phyloP scores from a whole-genome alignment of 306 rosid species.

The Dalbergia cochinchinensis region DNA sequence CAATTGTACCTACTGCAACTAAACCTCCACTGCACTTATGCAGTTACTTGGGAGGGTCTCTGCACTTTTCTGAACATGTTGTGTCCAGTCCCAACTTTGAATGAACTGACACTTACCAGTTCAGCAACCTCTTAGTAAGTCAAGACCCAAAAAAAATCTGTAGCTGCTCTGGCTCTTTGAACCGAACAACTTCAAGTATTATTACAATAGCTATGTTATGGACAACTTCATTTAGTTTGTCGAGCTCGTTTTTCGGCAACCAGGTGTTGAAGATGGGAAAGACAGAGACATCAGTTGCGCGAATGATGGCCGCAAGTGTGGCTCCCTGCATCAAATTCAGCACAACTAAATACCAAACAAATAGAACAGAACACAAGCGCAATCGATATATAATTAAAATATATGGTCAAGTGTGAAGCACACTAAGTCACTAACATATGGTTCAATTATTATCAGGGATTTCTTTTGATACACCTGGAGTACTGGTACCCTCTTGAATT shows the following conservation, averaged over 20 bases:
- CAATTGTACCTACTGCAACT: conserved; percentile 65
- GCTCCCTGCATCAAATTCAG: conserved; percentile 75
- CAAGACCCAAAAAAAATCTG: conserved; percentile 46
- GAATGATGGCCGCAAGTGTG: conserved; percentile 94
- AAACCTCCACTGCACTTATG: conserved; percentile 72
- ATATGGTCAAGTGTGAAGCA: not conserved
- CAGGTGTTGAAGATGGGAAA: conserved; percentile 67
- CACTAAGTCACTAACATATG: not conserved
- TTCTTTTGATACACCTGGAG: no score
- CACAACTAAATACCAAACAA: conserved; percentile 20
- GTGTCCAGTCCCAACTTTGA: conserved; percentile 81
- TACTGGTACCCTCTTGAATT: no score
- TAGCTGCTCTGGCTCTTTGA: conserved; percentile 77
- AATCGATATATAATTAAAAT: not conserved
- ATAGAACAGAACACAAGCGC: not conserved
- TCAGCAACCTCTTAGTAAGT: conserved; percentile 50
- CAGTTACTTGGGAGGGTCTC: conserved; percentile 61
- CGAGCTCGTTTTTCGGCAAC: conserved; percentile 56
- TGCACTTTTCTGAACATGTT: conserved; percentile 55
- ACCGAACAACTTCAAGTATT: conserved; percentile 65
- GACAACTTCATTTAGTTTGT: conserved; percentile 51
- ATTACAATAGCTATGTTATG: conserved; percentile 53
- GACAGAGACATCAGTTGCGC: conserved; percentile 79
- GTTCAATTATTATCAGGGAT: not conserved
- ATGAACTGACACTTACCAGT: conserved; percentile 73